Base-by-base conservation (phyloP, 805 yeast species). In the Metschnikowia similis region DNA sequence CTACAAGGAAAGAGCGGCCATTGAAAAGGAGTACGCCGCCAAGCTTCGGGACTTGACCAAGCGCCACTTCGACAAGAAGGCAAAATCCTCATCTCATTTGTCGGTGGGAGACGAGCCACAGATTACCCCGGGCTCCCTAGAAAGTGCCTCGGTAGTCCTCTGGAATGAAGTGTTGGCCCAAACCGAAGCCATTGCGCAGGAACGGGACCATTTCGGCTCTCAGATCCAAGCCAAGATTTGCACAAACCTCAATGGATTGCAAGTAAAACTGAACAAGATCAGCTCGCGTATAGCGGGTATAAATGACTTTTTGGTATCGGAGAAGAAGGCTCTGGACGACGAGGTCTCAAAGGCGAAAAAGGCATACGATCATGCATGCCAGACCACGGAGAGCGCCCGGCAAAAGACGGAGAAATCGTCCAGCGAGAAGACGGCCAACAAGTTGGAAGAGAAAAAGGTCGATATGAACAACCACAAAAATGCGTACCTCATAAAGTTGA, bases 41-140 rank as follows among this genome's bases (percentile, higher is more conserved):
- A 86, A 82, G 56, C 72, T 94, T 49, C 75, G 79, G 47, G 77
- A 77, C 8, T 67, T 94, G 51, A 76, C 89, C 40, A 69, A 82
- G 46, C 88, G 83, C 52, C 87, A 83, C 54, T 83, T 89, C 58
- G 84, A 83, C 51, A 85, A 82, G 66, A 90, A 91, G 64, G 85
- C 96, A 43, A 81, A 82, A 55, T 67, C 75, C 14, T 74, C 89
- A 9, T 80, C 92, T 0, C 65, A 70, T 11, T 67, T 94, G 29
- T 82, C 91, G 40, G 99, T 94, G 2, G 99, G 99, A 27, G 96
- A 89, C 52, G 80, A 80, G 14, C 99, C 99, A 0, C 79, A 83
- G 38, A 80, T 88, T 39, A 94, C 99, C 0, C 98, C 99, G 0
- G 99, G 99, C 0, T 89, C 97, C 0, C 72, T 92, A 45, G 98